Evolutionary conservation across 345 rosid species (phyloP).

Genomic region (Aquilaria yunnanensis): DNA sequence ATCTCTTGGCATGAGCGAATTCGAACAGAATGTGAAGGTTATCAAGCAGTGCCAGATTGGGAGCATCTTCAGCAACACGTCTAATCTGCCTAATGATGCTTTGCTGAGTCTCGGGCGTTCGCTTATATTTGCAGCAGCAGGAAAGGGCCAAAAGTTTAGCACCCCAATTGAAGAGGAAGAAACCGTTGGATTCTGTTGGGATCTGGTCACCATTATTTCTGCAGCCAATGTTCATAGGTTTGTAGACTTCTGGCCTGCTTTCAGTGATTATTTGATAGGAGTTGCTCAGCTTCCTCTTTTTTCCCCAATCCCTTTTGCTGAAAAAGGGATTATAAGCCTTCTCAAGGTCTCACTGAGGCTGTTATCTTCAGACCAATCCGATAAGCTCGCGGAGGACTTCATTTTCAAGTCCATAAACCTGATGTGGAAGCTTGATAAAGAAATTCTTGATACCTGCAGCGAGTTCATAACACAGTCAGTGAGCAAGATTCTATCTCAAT

Average conservation of each 20-base stretch:
- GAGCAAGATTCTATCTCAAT: conserved; percentile 53
- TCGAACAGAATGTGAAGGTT: conserved; percentile 79
- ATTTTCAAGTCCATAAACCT: conserved; percentile 72
- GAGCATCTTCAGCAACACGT: conserved; percentile 60
- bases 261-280: conserved; percentile 51
- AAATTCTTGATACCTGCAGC: conserved; percentile 64
- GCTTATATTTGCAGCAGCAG: conserved; percentile 82
- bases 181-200: conserved; percentile 83
- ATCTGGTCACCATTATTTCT: conserved; percentile 42
- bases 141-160: conserved; percentile 91
- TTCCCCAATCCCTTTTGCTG: conserved; percentile 79
- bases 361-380: conserved; percentile 37
- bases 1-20: conserved; percentile 76
- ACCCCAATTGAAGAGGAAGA: conserved; percentile 90
- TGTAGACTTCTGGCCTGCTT: conserved; percentile 58
- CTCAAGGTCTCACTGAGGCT: conserved; percentile 63
- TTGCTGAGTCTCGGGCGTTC: conserved; percentile 68
- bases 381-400: conserved; percentile 51
- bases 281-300: conserved; percentile 77
- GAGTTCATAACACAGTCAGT: conserved; percentile 51
- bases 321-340: conserved; percentile 56
- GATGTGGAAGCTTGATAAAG: conserved; percentile 92
- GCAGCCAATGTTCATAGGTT: conserved; percentile 52
- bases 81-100: conserved; percentile 44
- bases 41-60: conserved; percentile 78